These are phyloP conservation scores for Adansonia grandidieri DNA, from an alignment of 441 rosid genomes.

Conservation along the genomic window DNA sequence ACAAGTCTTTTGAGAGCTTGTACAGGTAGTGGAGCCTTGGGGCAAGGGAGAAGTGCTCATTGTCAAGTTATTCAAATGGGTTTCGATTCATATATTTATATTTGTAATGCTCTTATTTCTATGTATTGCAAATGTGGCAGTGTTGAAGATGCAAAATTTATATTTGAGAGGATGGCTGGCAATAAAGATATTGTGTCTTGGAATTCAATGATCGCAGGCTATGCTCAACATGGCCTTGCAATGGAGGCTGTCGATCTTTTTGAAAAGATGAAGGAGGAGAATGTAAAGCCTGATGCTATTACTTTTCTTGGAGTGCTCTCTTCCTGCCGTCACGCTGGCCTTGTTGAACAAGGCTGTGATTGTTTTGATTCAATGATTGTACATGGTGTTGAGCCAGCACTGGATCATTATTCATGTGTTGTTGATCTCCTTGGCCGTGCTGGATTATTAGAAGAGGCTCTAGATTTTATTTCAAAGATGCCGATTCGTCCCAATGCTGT, in stretches of 20 bases:
- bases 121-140: constrained; percentile 75
- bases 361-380: constrained; percentile 60
- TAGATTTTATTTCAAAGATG: constrained; percentile 56
- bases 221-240: constrained; percentile 74
- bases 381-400: constrained; percentile 56
- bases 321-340: constrained; percentile 80
- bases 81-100: constrained; percentile 50
- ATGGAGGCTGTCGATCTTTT: constrained; percentile 58
- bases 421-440: constrained; percentile 86
- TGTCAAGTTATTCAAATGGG: constrained; percentile 62
- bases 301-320: constrained; percentile 80
- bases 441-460: constrained; percentile 73
- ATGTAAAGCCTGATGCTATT: constrained; percentile 65
- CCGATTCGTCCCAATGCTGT: constrained; percentile 56
- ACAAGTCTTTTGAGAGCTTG: constrained; percentile 75
- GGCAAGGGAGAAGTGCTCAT: constrained; percentile 68
- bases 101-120: constrained; percentile 65
- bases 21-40: constrained; percentile 60
- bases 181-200: constrained; percentile 62
- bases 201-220: constrained; percentile 87
- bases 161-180: constrained; percentile 41
- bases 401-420: constrained; percentile 78
- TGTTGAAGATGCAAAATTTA: constrained; percentile 43
- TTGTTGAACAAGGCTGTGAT: constrained; percentile 55
- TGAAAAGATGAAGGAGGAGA: constrained; percentile 53